Evolutionary conservation across 2,329 filamentous ascomycete species (phyloP).

Genomic region (Cucurbitaria berberidis): DNA sequence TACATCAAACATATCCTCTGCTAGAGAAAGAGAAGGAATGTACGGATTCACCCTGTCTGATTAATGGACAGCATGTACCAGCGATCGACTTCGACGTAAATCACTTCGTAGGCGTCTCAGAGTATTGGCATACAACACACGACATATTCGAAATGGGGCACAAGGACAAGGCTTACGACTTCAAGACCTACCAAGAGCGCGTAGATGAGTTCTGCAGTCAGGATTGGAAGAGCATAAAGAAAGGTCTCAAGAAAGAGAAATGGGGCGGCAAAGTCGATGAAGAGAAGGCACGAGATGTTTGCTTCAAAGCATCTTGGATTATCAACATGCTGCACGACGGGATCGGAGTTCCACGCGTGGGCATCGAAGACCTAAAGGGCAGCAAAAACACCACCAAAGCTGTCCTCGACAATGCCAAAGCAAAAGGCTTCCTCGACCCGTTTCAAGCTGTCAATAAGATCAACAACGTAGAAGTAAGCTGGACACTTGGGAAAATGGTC

Average conservation of each 20-base stretch:
- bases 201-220: slow-evolving; percentile 85
- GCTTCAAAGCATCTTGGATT: slow-evolving; percentile 98
- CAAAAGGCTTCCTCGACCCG: slow-evolving; percentile 77
- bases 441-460: slow-evolving; percentile 96
- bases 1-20: slow-evolving; percentile 81
- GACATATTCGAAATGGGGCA: slow-evolving; percentile 83
- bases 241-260: slow-evolving; percentile 67
- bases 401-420: slow-evolving; percentile 70
- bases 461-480: slow-evolving; percentile 88
- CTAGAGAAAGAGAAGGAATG: slow-evolving; percentile 90
- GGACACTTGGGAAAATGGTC: slow-evolving; percentile 96
- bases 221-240: slow-evolving; percentile 78
- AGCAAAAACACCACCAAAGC: slow-evolving; percentile 75
- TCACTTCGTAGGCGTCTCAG: slow-evolving; percentile 95
- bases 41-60: slow-evolving; percentile 79
- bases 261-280: slow-evolving; percentile 77
- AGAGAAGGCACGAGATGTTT: slow-evolving; percentile 81
- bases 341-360: slow-evolving; percentile 87
- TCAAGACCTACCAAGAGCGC: slow-evolving; percentile 83
- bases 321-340: slow-evolving; percentile 96
- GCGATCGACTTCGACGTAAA: slow-evolving; percentile 97
- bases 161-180: slow-evolving; percentile 82
- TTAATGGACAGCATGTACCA: slow-evolving; percentile 91
- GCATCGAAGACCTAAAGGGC: slow-evolving; percentile 68
- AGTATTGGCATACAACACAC: slow-evolving; percentile 99